phyloP scores from a whole-genome alignment of 2,329 filamentous ascomycete species.

The Phyllosticta citribraziliensis region DNA sequence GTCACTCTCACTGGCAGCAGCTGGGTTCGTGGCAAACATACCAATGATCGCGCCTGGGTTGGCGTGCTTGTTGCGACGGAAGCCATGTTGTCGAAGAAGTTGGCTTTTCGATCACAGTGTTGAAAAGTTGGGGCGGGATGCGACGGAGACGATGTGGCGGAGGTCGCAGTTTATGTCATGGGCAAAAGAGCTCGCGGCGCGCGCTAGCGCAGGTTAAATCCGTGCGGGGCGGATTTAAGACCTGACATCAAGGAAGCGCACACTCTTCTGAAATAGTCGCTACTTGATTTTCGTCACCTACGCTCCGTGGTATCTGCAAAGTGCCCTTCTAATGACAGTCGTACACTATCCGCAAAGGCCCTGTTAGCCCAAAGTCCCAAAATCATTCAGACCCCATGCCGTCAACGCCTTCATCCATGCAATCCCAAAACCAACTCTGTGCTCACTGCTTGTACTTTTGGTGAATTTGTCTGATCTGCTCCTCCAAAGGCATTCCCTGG shows the following conservation, averaged over 20 bases:
- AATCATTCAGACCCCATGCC: neutral
- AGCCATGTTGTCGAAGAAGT: conserved; percentile 1
- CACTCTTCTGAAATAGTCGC: neutral
- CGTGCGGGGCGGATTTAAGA: neutral
- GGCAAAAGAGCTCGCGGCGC: conserved; percentile 3
- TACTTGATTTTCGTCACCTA: neutral
- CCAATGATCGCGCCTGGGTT: conserved; percentile 31
- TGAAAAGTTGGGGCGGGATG: neutral
- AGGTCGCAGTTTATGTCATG: conserved; percentile 7
- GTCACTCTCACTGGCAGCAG: neutral
- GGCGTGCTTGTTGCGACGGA: conserved; percentile 26
- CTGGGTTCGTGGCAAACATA: conserved; percentile 18
- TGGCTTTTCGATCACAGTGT: neutral
- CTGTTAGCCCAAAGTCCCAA: neutral
- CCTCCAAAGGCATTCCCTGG: conserved; percentile 58
- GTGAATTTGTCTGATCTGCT: conserved; percentile 66
- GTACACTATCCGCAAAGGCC: neutral
- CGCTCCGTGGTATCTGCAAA: neutral
- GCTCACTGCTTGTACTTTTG: conserved; percentile 35
- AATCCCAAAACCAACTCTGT: neutral
- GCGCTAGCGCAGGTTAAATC: neutral
- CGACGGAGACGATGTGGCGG: conserved; percentile 3
- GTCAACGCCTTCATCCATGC: neutral
- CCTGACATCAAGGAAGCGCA: neutral
- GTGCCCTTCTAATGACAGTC: neutral